A percentile compares a stretch with the other conserved stretches of the same genome.
These are phyloP conservation scores for Globisporangium lucens DNA, from an alignment of 352 stramenopile species.

Conservation along the genomic window DNA sequence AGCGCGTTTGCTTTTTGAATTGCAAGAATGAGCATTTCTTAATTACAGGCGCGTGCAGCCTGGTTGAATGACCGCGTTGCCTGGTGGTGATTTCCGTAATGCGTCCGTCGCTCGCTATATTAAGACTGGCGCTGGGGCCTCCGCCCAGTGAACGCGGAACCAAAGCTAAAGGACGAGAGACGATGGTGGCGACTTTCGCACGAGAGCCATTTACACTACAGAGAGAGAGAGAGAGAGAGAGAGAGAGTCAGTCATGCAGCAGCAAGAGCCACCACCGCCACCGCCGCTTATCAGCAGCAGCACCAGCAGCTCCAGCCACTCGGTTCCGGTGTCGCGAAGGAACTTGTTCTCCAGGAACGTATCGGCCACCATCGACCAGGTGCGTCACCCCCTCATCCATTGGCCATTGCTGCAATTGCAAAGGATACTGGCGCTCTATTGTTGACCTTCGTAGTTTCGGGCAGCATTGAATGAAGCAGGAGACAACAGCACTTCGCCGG, in stretches of 20 bases:
- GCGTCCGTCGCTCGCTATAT: not conserved
- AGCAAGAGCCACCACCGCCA: not conserved
- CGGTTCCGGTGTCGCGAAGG: constrained; percentile 19
- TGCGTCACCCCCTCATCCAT: constrained; percentile 4
- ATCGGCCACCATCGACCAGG: constrained; percentile 28
- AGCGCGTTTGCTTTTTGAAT: not conserved
- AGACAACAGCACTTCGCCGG: not conserved
- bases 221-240: not conserved
- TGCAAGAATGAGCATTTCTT: not conserved
- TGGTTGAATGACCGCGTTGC: not conserved
- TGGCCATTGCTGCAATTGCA: not conserved
- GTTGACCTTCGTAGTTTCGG: constrained; percentile 7
- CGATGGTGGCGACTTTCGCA: not conserved
- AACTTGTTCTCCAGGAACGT: constrained; percentile 35
- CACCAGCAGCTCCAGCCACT: constrained; percentile 5
- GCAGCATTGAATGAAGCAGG: constrained; percentile 15
- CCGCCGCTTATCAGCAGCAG: not conserved
- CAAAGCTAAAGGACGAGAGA: not conserved
- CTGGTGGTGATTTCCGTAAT: not conserved
- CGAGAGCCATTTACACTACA: not conserved
- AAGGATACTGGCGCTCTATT: not conserved
- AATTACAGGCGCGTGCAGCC: not conserved
- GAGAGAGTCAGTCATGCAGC: not conserved
- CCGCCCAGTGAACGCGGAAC: not conserved
- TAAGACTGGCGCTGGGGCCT: too few species aligned